Evolutionary conservation across 164 flowering plant species (phyloP), one percentile per base, ranked within the genome.

Genomic region (Houttuynia cordata): DNA sequence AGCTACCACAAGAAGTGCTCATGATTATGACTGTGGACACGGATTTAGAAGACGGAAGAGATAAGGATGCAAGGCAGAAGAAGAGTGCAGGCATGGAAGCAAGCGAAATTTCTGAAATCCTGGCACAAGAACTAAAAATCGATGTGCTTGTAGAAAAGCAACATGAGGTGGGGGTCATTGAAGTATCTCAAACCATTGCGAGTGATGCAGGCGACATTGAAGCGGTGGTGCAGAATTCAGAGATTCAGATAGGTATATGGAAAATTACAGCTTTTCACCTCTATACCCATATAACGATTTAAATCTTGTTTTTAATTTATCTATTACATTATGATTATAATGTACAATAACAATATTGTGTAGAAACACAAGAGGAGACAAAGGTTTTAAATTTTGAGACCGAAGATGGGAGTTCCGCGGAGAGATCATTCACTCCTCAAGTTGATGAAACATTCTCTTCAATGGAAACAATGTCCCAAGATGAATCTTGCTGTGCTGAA

Each of bases 381-480:
- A 63, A 64, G 61, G 49, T 68, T 41, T 59, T 55, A 19, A 63
- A 22, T 45, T 69, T 65, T 49, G 79, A 73, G 65, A 54, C 61
- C 17, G 76, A 78, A 53, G 76, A 63, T 23, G 83, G 72, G 64
- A 71, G 82, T 49, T 73, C 80, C 30, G 73, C 74, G 37, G 84
- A 69, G 45, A 68, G 76, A 4, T 82, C 82, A 22, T 71, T 76
- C 66, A 76, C 84, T 64, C 58, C 71, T 65, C 77, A 68, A 64
- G 23, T 51, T 58, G 71, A 76, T 57, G 79, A 72, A 17, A 24
- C 45, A 30, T 23, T 59, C 63, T 61, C 72, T 67, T 50, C 71
- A 47, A 24, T 59, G 69, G 40, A 53, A 12, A 58, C 51, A 69
- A 53, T 19, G 37, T 41, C 58, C 60, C 68, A 63, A 59, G 70